A percentile compares a stretch with the other conserved stretches of the same genome.
Evolutionary conservation across 2,329 filamentous ascomycete genomes (phyloP).

Genomic region (Colletotrichum tofieldiae): DNA sequence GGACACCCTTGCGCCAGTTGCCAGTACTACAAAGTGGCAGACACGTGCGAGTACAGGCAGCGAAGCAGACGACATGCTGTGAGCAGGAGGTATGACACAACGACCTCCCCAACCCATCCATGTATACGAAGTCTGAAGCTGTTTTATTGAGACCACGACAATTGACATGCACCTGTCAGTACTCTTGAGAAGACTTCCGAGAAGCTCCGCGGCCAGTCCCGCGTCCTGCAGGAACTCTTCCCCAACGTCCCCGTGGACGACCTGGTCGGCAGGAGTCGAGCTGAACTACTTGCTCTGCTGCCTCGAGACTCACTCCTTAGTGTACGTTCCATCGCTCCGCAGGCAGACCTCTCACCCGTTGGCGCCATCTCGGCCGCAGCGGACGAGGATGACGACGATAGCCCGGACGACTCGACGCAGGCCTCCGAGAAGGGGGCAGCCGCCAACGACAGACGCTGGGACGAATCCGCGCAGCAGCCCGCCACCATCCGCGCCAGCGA

Average conservation of each 20-base stretch:
- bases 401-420: conserved; percentile 45
- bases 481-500: conserved; percentile 47
- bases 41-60: conserved; percentile 50
- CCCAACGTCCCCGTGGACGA: conserved; percentile 42
- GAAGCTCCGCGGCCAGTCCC: conserved; percentile 45
- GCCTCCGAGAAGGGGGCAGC: conserved; percentile 49
- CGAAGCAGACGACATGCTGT: conserved; percentile 51
- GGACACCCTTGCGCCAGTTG: conserved; percentile 56
- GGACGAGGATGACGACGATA: conserved; percentile 22
- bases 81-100: conserved; percentile 47
- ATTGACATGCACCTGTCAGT: conserved; percentile 37
- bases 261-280: conserved; percentile 45
- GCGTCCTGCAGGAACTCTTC: conserved; percentile 47
- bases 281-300: conserved; percentile 45
- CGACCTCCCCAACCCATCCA: not conserved
- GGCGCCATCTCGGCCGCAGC: conserved; percentile 13
- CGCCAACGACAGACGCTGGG: conserved; percentile 49
- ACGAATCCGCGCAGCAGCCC: conserved; percentile 47
- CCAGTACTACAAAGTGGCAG: conserved; percentile 49
- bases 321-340: not conserved
- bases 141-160: not conserved
- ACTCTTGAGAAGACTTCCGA: conserved; percentile 48
- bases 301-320: conserved; percentile 17
- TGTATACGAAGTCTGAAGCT: too few species aligned
- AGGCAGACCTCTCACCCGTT: conserved; percentile 16